Conservation (phyloP, 2,329 filamentous ascomycete species). For the Colletotrichum costaricense region DNA sequence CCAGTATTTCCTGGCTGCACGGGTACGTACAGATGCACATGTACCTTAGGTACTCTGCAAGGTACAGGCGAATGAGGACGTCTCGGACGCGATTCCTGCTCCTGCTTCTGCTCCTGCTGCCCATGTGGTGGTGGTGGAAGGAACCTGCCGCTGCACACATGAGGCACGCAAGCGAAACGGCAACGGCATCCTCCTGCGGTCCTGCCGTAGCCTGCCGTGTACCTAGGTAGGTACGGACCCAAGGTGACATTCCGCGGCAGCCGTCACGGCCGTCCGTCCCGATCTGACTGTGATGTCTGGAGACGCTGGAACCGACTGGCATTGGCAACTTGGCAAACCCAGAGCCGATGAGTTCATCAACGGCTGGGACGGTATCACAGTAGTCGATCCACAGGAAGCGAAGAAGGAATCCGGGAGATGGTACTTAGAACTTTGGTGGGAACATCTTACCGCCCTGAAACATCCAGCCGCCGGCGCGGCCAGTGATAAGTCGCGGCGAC, state of each 20-base stretch:
- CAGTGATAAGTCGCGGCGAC: constrained; percentile 15
- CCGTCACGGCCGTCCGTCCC: constrained; percentile 11
- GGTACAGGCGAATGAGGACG: constrained; percentile 3
- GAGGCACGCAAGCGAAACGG: background rate
- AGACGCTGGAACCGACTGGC: constrained; percentile 4
- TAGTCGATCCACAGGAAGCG: background rate
- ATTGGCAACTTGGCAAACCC: background rate
- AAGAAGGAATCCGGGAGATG: background rate
- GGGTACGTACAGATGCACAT: background rate
- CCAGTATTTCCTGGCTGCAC: background rate
- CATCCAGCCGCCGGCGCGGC: constrained; percentile 21
- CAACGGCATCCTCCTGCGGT: background rate
- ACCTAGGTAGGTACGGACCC: background rate
- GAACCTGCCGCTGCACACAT: background rate
- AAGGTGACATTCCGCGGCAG: background rate
- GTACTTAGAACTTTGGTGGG: constrained; percentile 24
- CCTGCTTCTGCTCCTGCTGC: background rate
- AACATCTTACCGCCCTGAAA: constrained; percentile 36
- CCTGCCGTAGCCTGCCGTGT: too few species aligned
- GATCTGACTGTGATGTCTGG: constrained; percentile 11
- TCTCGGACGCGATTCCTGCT: background rate
- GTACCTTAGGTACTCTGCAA: background rate
- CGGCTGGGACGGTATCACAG: background rate
- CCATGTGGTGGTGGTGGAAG: background rate
- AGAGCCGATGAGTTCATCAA: background rate